phyloP scores from a whole-genome alignment of 2,329 filamentous ascomycete genomes.

The Trichoderma breve region DNA sequence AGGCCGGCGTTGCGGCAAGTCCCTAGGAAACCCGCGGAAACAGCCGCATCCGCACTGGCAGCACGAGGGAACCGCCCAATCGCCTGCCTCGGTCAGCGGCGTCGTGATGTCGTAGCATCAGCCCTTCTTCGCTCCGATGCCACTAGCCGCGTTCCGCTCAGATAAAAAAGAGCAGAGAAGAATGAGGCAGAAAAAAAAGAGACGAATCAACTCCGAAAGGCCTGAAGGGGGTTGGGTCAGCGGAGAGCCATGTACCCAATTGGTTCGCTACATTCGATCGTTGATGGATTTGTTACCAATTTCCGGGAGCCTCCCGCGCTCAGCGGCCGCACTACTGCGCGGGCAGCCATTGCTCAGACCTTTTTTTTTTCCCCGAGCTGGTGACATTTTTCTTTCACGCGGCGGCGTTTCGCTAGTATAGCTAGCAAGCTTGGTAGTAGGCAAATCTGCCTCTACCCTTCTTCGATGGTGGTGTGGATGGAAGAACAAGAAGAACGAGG shows the following conservation, averaged over 20 bases:
- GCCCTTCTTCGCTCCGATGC: neutral
- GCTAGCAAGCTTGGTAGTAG: neutral
- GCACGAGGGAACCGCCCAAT: neutral
- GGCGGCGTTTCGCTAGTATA: neutral
- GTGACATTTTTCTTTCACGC: neutral
- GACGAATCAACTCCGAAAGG: neutral
- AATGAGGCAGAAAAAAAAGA: neutral
- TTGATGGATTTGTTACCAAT: neutral
- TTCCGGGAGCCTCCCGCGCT: constrained; percentile 11
- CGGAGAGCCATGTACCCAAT: neutral
- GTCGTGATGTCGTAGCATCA: neutral
- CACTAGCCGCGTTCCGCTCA: neutral
- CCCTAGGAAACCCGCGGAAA: neutral
- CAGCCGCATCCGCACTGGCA: constrained; percentile 13
- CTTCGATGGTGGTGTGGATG: neutral
- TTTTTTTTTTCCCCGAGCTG: neutral
- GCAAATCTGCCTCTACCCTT: neutral
- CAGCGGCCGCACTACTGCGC: constrained; percentile 13
- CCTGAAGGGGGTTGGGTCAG: neutral
- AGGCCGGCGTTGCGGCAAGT: neutral
- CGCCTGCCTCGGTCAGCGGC: neutral
- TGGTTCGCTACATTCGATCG: neutral
- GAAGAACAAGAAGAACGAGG: neutral
- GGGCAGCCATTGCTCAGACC: neutral
- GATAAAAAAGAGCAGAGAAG: neutral